phyloP scores from a whole-genome alignment of 352 stramenopile genomes.

The Pythium rhizo-oryzae region DNA sequence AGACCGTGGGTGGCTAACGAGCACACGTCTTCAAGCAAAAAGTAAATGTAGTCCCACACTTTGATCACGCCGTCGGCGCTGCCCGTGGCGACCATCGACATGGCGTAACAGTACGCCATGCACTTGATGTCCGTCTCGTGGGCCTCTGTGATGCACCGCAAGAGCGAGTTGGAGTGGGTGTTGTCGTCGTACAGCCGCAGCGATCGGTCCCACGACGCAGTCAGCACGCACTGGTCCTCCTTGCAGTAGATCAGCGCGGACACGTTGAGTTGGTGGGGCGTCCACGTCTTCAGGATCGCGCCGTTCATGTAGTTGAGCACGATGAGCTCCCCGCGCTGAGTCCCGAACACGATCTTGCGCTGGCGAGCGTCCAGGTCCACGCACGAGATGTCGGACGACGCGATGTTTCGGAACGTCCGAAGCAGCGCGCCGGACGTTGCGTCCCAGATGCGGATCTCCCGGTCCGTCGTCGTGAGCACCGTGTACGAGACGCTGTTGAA shows the following conservation, averaged over 20 bases:
- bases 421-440: constrained; percentile 53
- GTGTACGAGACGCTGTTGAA: constrained; percentile 74
- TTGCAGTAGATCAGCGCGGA: constrained; percentile 73
- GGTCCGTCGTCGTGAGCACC: constrained; percentile 68
- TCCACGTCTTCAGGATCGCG: constrained; percentile 63
- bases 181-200: constrained; percentile 78
- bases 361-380: constrained; percentile 71
- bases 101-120: constrained; percentile 71
- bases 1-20: constrained; percentile 13
- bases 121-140: constrained; percentile 82
- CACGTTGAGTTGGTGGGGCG: constrained; percentile 62
- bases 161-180: constrained; percentile 47
- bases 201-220: constrained; percentile 75
- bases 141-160: constrained; percentile 68
- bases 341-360: constrained; percentile 71
- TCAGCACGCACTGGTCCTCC: constrained; percentile 75
- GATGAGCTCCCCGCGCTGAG: constrained; percentile 64
- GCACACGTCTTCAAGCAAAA: constrained; percentile 72
- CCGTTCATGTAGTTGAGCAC: constrained; percentile 84
- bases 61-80: constrained; percentile 68
- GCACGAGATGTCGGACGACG: constrained; percentile 63
- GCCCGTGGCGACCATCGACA: constrained; percentile 67
- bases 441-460: constrained; percentile 74
- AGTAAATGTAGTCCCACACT: constrained; percentile 89
- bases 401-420: constrained; percentile 59